A percentile compares a stretch with the other conserved stretches of the same genome.
Conservation (phyloP, 1,284 basidiomycete genomes). For the Ustilago loliicola region DNA sequence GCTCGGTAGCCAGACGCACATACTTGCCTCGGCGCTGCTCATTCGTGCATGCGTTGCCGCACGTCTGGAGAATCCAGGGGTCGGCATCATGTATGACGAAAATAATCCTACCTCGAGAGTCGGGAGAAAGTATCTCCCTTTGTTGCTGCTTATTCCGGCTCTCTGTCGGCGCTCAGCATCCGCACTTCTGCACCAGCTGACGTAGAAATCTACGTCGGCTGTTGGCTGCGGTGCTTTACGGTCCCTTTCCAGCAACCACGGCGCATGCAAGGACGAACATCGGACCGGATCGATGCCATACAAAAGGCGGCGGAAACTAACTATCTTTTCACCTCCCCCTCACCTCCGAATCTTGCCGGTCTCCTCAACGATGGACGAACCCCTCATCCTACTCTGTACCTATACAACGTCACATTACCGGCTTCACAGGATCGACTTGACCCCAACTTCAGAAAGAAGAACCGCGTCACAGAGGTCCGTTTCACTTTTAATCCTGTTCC, state of each 20-base stretch:
- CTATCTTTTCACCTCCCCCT: slow-evolving; percentile 24
- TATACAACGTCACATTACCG: slow-evolving; percentile 18
- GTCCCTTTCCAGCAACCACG: slow-evolving; percentile 13
- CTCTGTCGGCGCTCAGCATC: neutral
- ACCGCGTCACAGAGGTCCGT: slow-evolving; percentile 67
- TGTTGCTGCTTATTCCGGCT: neutral
- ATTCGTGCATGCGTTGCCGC: neutral
- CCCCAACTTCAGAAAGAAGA: slow-evolving; percentile 67
- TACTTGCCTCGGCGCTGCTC: neutral
- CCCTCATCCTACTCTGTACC: slow-evolving; percentile 12
- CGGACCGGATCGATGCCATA: slow-evolving; percentile 22
- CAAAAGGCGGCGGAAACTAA: slow-evolving; percentile 46
- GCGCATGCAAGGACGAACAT: slow-evolving; percentile 8
- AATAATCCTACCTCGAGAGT: neutral
- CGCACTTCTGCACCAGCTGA: neutral
- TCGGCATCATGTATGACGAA: neutral
- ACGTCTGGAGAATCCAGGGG: neutral
- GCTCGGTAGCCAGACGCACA: slow-evolving; percentile 69
- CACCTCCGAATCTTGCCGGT: neutral
- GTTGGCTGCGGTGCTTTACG: neutral
- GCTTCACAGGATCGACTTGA: slow-evolving; percentile 56
- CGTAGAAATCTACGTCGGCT: neutral
- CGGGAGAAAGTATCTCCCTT: neutral
- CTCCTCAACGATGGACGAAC: slow-evolving; percentile 9
- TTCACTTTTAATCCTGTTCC: slow-evolving; percentile 17